Base-by-base conservation (phyloP, 148 eudicot genomes). In the Rhododendron vialii region DNA sequence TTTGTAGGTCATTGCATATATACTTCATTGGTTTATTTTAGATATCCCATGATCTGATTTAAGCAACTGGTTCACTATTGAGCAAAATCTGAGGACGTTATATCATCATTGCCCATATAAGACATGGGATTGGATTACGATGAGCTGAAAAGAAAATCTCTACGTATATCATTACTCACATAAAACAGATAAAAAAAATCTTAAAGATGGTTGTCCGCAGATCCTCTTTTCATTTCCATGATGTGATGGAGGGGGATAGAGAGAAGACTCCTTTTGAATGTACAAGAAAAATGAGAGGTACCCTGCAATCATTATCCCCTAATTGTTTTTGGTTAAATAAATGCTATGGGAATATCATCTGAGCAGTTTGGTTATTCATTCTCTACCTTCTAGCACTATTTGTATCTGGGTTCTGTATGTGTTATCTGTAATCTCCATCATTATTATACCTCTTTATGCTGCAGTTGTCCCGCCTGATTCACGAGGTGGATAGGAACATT, bases 201-300 rank as follows among this genome's bases (percentile, higher is more conserved):
- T 51, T n/a, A 84, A 75, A 84, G 28, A 48, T 51, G 41, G 47
- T 30, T 48, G 80, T 33, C n/a, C 30, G 15, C 85, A 67, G 85
- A 43, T 65, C 47, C 22, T 83, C 28, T 47, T 80, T 80, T 80
- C 61, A 35, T 53, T 51, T 81, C 36, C 59, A 30, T 22, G 59
- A 51, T 47, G 82, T 79, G 41, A 45, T 30, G 82, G 55, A 51
- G 41, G 65, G 63, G 38, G n/a, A 28, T 50, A 53, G 65, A 53
- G 43, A 51, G 41, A 24, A 24, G 57, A 11, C 63, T 83, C 67
- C 73, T 30, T 73, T 67, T 26, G 74, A 67, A 67, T 67, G 74
- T 71, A 71, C 76, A 71, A 71, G 38, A 33, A 13, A 71, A 71
- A 71, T 71, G 76, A 30, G 38, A 33, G 76, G 76, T 71, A 71